A percentile compares a stretch with the other conserved stretches of the same genome.
These are phyloP conservation scores for Penicillium italicum DNA, from an alignment of 2,329 filamentous ascomycete genomes.

Conservation along the genomic window DNA sequence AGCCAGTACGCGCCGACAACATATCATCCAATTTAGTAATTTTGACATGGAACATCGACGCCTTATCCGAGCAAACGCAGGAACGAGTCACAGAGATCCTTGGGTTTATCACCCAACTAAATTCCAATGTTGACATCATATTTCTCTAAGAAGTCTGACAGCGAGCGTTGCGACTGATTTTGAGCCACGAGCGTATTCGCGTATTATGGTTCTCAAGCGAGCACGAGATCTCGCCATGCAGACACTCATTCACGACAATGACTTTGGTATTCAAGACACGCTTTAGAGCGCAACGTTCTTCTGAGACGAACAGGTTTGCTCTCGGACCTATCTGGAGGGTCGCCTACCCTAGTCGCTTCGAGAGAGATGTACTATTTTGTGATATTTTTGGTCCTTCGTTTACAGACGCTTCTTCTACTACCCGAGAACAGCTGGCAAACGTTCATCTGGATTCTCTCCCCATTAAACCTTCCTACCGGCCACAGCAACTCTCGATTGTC, in stretches of 20 bases:
- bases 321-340: slow-evolving; percentile 35
- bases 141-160: slow-evolving; percentile 16
- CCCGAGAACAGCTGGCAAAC: slow-evolving; percentile 35
- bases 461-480: slow-evolving; percentile 28
- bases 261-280: slow-evolving; percentile 4
- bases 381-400: slow-evolving; percentile 9
- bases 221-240: slow-evolving; percentile 20
- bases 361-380: slow-evolving; percentile 8
- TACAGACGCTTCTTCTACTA: neutral
- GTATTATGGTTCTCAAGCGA: slow-evolving; percentile 10
- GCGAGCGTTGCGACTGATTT: slow-evolving; percentile 6
- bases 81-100: slow-evolving; percentile 11
- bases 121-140: slow-evolving; percentile 5
- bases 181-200: slow-evolving; percentile 8
- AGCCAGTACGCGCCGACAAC: neutral
- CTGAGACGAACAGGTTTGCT: slow-evolving; percentile 15
- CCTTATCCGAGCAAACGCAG: neutral
- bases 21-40: neutral
- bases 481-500: slow-evolving; percentile 29
- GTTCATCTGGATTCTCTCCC: slow-evolving; percentile 41
- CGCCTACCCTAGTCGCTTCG: slow-evolving; percentile 30
- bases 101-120: slow-evolving; percentile 1
- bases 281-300: slow-evolving; percentile 8
- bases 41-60: slow-evolving; percentile 19
- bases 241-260: slow-evolving; percentile 22